Evolutionary conservation across 2,329 filamentous ascomycete genomes (phyloP).

Genomic region (Claviceps monticola): DNA sequence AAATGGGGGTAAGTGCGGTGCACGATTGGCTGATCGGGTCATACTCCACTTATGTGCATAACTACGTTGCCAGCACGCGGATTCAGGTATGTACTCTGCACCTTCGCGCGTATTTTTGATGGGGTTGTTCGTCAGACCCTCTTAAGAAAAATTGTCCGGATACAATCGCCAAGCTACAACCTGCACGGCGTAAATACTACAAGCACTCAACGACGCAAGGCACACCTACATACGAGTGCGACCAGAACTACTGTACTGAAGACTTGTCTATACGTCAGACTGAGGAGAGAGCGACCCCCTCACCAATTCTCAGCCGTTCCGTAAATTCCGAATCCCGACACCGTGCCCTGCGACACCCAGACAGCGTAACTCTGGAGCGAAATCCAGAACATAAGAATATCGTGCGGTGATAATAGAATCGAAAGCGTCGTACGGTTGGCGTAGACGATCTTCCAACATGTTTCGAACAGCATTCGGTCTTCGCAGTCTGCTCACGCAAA

Average conservation of each 20-base stretch:
- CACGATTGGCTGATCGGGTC: background rate
- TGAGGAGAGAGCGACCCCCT: background rate
- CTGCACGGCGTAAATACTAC: background rate
- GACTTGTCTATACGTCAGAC: background rate
- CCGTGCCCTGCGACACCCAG: background rate
- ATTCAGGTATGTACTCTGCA: too few species aligned
- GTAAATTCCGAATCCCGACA: background rate
- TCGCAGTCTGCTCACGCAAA: slow-evolving; percentile 10
- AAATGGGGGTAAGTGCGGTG: background rate
- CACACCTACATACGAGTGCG: background rate
- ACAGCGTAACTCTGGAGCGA: background rate
- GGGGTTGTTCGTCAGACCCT: background rate
- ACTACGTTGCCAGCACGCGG: too few species aligned
- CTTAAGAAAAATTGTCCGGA: background rate
- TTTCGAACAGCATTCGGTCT: slow-evolving; percentile 14
- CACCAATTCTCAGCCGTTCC: background rate
- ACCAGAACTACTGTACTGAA: background rate
- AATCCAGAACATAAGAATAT: background rate
- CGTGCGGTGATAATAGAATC: background rate
- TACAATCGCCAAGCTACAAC: background rate
- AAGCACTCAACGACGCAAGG: background rate
- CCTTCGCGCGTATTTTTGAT: background rate
- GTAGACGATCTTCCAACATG: slow-evolving; percentile 9
- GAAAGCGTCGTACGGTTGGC: background rate
- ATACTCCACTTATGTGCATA: background rate